Base-by-base conservation (phyloP, 164 flowering plant genomes). In the Vitis labrusca region DNA sequence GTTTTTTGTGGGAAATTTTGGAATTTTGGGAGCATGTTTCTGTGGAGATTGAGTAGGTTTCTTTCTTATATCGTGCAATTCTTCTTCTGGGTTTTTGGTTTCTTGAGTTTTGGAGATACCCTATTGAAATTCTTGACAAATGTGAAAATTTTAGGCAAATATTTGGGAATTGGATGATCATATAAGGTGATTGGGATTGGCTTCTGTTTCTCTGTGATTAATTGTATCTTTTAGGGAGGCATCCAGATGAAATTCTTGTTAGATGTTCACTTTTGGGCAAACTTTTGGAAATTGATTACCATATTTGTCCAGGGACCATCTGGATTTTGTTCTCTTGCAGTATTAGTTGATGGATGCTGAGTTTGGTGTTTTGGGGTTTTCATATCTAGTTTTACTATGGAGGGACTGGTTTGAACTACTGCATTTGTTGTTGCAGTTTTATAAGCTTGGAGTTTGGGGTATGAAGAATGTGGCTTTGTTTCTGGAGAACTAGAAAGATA, bases 221-320 rank as follows among this genome's bases (percentile, higher is more conserved):
- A 5, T 14, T 53, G n/a, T 53, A 13, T 53, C n/a, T 53, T 53
- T 59, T 59, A 37, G 15, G 75, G 59, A 54, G 53, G 53, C 30
- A 61, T 52, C 63, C 69, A 65, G 58, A 49, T 49, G 50, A 23
- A 61, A 48, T 56, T 51, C 29, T 63, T 2, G 27, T 54, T 47
- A 47, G 16, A 53, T 70, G 50, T 54, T 30, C 61, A 58, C 58
- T n/a, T 47, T 49, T 37, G 2, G 12, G 50, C 7, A 4, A 16
- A 30, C 55, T 19, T 52, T 53, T 2, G 13, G 9, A n/a, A 52
- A 37, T 37, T 37, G 44, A 37, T 37, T 37, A 37, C 44, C n/a
- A n/a, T n/a, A 53, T 53, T 5, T 10, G 56, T 53, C n/a, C n/a
- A 3, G 0, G 56, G 56, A 10, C 15, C n/a, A 13, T 53, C 56